Evolutionary conservation across 768 basidiomycete genomes (phyloP), one percentile per base, ranked within the genome.

Genomic region (Mycena filopes): DNA sequence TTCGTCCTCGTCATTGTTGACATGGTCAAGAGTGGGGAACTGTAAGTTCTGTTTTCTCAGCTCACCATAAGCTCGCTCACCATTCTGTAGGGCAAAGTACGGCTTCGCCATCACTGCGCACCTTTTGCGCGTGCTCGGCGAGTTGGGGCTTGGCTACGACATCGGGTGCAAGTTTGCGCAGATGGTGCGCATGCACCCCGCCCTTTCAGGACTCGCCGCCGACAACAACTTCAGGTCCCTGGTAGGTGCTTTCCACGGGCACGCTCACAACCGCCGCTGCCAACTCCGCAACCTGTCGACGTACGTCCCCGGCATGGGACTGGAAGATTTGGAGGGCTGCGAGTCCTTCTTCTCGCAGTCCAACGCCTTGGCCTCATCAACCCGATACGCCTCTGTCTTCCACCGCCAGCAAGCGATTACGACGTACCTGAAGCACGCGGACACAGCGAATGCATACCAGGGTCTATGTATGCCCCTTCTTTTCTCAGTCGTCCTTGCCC

Each of bases 21-120:
- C 42, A 75, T 74, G 71, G 54, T 74, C 0, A 61, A 58, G 41
- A 74, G 73, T 26, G 70, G 73, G 11, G 49, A 50, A 36, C 16
- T 50, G 49, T 50, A 50, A 20, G 49, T 50, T 25, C 25, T 26
- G 9, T 15, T 9, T 26, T 50, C 13, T 7, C 26, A 12, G 28
- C 28, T 50, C 10, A 6, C 8, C 20, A 10, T 5, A 25, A 8
- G n/a, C 49, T 50, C 3, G 33, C 49, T n/a, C 6, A 18, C 4
- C 11, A n/a, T n/a, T n/a, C n/a, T 33, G 23, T 13, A 53, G 51
- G 20, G 31, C 33, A 9, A 53, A 53, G 16, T 53, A 53, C 21
- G 20, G 20, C 23, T 20, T 53, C 2, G 51, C 51, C 45, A 20
- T 56, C 13, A 23, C 29, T 25, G 41, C 43, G 4, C 23, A 53